Evolutionary conservation across 306 rosid genomes (phyloP), one percentile per base, ranked within the genome.

Genomic region (Quercus ilex): DNA sequence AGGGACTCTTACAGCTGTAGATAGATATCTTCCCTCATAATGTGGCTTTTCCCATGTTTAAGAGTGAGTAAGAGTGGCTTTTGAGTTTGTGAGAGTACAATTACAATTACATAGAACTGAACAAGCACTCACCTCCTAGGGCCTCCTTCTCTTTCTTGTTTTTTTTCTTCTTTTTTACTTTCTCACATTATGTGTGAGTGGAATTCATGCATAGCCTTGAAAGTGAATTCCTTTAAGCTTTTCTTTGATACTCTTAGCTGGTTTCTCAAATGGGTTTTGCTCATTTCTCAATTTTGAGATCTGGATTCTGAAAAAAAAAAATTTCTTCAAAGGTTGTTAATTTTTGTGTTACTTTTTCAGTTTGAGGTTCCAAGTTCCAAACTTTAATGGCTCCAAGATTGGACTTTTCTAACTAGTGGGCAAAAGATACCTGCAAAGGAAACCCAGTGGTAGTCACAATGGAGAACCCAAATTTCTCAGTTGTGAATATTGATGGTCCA

Each of bases 361-460:
- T 58, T 71, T 55, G 78, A 73, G 81, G 82, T 72, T 59, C 83
- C 18, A 46, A 5, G 41, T 17, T 51, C 5, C 51, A 26, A 55
- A 18, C 6, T 64, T 31, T 82, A 87, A 94, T 94, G 97, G 88
- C 92, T 82, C 97, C 91, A 46, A 87, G 91, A 70, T 80, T 91
- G 83, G 91, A 89, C 57, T 94, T 92, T 81, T 88, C 91, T 69
- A 80, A 86, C 11, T 84, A 89, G 91, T 88, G 94, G 94, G 79
- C 79, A 9, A 90, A 83, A 77, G 90, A 89, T 60, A 14, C 77
- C 69, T 85, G 72, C 76, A 88, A 79, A 74, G 97, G 97, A 76
- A 88, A 92, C 64, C 99, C 92, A 1, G 93, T 94, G 77, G 93
- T 91, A 25, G 99, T 94, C 87, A 92, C 85, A 76, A 92, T 91